Evolutionary conservation across 495 filamentous ascomycete species (phyloP).

Genomic region (Trypethelium eluteriae): DNA sequence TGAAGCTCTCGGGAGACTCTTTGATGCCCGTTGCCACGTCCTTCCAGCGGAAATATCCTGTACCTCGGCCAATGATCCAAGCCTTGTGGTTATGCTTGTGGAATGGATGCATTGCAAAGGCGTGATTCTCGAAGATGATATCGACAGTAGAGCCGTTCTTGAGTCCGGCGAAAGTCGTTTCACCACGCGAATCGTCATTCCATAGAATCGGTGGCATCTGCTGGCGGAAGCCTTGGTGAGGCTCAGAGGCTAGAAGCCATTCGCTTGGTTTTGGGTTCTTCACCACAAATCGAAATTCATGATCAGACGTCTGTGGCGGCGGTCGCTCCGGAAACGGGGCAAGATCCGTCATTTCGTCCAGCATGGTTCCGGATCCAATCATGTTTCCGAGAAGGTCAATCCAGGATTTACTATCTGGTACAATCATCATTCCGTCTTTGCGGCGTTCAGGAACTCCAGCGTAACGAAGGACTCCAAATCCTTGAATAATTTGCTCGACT

Average conservation of each 20-base stretch:
- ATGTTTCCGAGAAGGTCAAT: conserved; percentile 1
- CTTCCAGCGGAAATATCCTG: conserved; percentile 6
- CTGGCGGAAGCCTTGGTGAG: conserved; percentile 9
- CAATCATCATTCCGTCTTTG: background rate
- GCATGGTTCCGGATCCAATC: background rate
- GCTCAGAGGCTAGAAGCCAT: conserved; percentile 4
- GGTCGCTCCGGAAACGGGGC: background rate
- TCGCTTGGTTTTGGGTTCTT: conserved; percentile 2
- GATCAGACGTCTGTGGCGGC: background rate
- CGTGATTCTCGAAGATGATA: conserved; percentile 7
- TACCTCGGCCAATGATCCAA: background rate
- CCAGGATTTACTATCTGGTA: background rate
- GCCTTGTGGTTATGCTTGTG: conserved; percentile 9
- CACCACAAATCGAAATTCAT: background rate
- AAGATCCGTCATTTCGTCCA: conserved; percentile 6
- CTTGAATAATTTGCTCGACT: background rate
- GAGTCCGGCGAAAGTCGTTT: conserved; percentile 2
- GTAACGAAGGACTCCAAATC: background rate
- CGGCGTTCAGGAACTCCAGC: background rate
- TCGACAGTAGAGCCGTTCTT: conserved; percentile 9
- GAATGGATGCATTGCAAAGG: conserved; percentile 4
- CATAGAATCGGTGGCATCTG: conserved; percentile 5
- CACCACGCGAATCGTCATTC: conserved; percentile 3
- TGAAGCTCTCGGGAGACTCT: background rate
- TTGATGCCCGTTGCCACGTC: conserved; percentile 2